A percentile compares a stretch with the other conserved stretches of the same genome.
Conservation (phyloP, 345 rosid species). For the Leavenworthia alabamica region DNA sequence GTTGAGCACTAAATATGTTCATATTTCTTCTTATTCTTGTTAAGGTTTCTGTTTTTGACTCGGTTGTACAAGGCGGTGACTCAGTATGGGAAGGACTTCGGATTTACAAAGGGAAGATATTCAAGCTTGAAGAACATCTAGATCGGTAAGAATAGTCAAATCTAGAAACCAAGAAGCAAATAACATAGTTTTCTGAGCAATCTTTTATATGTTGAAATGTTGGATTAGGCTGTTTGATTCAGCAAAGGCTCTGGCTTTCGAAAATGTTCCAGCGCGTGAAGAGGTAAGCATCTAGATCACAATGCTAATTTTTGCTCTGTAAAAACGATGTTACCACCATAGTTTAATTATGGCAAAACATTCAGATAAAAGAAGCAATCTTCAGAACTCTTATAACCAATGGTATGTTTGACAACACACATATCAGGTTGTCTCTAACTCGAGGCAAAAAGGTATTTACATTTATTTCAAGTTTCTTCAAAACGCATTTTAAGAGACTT, state of each 20-base stretch:
- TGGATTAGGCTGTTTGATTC: slow-evolving; percentile 69
- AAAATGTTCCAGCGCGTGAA: slow-evolving; percentile 63
- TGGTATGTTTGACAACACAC: slow-evolving; percentile 84
- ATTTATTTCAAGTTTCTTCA: background rate
- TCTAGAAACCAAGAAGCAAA: background rate
- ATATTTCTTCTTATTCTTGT: slow-evolving; percentile 17
- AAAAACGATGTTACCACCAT: background rate
- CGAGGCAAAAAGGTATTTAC: slow-evolving; percentile 71
- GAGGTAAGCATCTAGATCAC: slow-evolving; percentile 39
- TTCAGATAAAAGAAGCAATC: slow-evolving; percentile 79
- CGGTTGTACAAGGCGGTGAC: slow-evolving; percentile 91
- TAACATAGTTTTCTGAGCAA: background rate
- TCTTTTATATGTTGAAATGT: slow-evolving; percentile 11
- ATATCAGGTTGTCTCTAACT: slow-evolving; percentile 74
- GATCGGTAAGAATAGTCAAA: slow-evolving; percentile 46
- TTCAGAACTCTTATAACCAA: slow-evolving; percentile 70
- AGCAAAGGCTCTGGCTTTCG: slow-evolving; percentile 80
- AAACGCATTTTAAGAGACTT: background rate
- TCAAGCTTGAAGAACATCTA: slow-evolving; percentile 84
- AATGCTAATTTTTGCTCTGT: background rate
- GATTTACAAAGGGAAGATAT: slow-evolving; percentile 58
- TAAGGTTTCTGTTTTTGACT: slow-evolving; percentile 89
- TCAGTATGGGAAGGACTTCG: slow-evolving; percentile 95
- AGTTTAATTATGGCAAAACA: background rate
- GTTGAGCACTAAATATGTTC: background rate